These are phyloP conservation scores for Symbiodinium pilosum DNA, from an alignment of 73 alveolate species.

Conservation along the genomic window DNA sequence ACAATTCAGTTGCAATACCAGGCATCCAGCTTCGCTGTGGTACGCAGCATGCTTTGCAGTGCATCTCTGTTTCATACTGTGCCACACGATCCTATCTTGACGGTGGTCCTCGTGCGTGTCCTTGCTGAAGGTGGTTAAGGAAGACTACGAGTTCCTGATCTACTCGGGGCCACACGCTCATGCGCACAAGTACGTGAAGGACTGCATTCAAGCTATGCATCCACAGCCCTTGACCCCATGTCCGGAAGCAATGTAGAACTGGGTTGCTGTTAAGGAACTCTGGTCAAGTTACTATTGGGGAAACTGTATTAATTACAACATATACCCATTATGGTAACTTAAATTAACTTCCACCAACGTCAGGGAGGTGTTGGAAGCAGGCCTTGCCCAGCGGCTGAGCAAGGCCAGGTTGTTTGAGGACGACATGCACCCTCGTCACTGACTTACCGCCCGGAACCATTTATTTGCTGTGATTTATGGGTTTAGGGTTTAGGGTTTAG, in stretches of 20 bases:
- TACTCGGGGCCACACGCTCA: conserved; percentile 52
- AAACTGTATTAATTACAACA: background rate
- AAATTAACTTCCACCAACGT: too few species aligned
- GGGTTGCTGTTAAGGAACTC: background rate
- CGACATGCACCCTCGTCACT: too few species aligned
- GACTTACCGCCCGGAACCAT: background rate
- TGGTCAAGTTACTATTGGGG: background rate
- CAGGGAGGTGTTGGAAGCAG: too few species aligned
- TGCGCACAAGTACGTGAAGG: conserved; percentile 58
- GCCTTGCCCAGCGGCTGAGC: too few species aligned
- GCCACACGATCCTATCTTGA: too few species aligned
- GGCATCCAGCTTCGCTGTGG: too few species aligned
- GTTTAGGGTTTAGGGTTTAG: background rate
- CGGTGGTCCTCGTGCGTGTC: too few species aligned
- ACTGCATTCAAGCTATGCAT: background rate
- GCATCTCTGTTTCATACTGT: too few species aligned
- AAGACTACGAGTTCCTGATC: conserved; percentile 47
- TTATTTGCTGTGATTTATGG: background rate
- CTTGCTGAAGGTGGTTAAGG: background rate
- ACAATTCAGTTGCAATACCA: too few species aligned
- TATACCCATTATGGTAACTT: too few species aligned
- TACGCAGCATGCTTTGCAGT: too few species aligned
- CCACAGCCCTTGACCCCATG: background rate
- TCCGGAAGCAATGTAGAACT: background rate
- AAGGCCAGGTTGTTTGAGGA: too few species aligned